Evolutionary conservation across 768 basidiomycete species (phyloP), one percentile per base, ranked within the genome.

Genomic region (Dentipellis sp.): DNA sequence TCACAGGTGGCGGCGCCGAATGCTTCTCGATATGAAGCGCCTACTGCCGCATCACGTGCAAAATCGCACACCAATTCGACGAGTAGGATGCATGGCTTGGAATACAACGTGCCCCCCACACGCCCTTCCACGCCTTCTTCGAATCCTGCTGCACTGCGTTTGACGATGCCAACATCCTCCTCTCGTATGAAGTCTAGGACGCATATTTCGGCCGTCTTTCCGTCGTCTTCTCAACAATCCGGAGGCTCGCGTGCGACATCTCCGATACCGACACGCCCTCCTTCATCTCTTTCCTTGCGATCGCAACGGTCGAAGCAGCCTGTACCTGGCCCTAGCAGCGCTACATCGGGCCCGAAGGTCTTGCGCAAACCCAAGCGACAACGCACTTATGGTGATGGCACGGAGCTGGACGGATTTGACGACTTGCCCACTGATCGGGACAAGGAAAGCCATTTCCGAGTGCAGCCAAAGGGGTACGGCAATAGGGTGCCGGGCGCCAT

Each of bases 381-480:
- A 59, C 76, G 82, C 53, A 80, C 80, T 12, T 93, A 86, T 64
- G 90, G 90, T 5, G 88, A 92, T 64, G 94, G 94, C 12, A 93
- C 91, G 10, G 94, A 95, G 67, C 73, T 97, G 53, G 94, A 97
- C 64, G 82, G 69, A 3, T 79, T 97, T 56, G 94, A 94, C 23
- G 94, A 97, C 68, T 78, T 95, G 42, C 84, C 84, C 7, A 89
- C 91, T 10, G 88, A 94, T 65, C 77, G 88, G 49, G 91, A 93
- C 51, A 86, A 88, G 64, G 88, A 91, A 69, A 78, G 80, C 53
- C 79, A 74, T 42, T 93, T 78, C 67, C 82, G 82, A 55, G 83
- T 92, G 10, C 83, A 86, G 59, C 86, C 90, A 22, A 90, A 84
- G 68, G 78, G 80, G 6, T 73, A 77, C 66, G 75, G 80, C 37